Conservation (phyloP, 352 stramenopile genomes). For the Phytophthora gonapodyides region DNA sequence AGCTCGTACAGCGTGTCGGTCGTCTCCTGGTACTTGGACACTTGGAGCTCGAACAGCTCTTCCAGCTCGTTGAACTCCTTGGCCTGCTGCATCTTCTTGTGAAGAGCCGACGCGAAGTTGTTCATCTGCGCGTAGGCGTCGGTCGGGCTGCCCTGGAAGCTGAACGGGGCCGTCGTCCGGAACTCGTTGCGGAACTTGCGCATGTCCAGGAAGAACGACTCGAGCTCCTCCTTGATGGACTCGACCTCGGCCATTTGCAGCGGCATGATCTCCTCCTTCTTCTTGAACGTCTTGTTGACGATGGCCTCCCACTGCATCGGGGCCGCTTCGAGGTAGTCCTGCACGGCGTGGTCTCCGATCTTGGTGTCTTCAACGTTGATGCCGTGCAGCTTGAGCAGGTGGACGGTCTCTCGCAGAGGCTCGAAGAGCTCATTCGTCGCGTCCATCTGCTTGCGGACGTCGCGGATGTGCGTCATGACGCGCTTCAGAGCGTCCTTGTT, state of each 20-base stretch:
- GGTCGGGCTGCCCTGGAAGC: slow-evolving; percentile 81
- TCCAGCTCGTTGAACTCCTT: slow-evolving; percentile 89
- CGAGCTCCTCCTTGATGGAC: slow-evolving; percentile 93
- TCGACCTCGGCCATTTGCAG: slow-evolving; percentile 97
- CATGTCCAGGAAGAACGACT: slow-evolving; percentile 95
- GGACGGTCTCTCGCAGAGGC: slow-evolving; percentile 93
- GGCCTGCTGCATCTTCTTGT: slow-evolving; percentile 84
- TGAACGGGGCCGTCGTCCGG: slow-evolving; percentile 94
- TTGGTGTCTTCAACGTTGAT: slow-evolving; percentile 92
- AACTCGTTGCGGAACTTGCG: slow-evolving; percentile 96
- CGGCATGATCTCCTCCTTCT: slow-evolving; percentile 98
- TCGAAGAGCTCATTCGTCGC: slow-evolving; percentile 94
- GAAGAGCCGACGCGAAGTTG: slow-evolving; percentile 61
- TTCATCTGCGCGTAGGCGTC: slow-evolving; percentile 90
- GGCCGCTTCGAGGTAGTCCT: slow-evolving; percentile 95
- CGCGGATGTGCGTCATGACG: slow-evolving; percentile 96
- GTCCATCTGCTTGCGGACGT: slow-evolving; percentile 94
- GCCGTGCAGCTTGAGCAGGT: slow-evolving; percentile 94
- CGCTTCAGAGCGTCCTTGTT: slow-evolving; percentile 96
- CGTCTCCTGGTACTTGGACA: slow-evolving; percentile 89
- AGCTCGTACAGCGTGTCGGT: slow-evolving; percentile 89
- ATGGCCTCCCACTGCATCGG: slow-evolving; percentile 97
- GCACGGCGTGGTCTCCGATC: slow-evolving; percentile 77
- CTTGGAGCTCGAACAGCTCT: slow-evolving; percentile 87
- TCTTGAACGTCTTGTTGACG: slow-evolving; percentile 98